Percentiles rank a stretch among this genome's conserved stretches.
phyloP scores from a whole-genome alignment of 2,329 filamentous ascomycete species.

The Aspergillus neotritici region DNA sequence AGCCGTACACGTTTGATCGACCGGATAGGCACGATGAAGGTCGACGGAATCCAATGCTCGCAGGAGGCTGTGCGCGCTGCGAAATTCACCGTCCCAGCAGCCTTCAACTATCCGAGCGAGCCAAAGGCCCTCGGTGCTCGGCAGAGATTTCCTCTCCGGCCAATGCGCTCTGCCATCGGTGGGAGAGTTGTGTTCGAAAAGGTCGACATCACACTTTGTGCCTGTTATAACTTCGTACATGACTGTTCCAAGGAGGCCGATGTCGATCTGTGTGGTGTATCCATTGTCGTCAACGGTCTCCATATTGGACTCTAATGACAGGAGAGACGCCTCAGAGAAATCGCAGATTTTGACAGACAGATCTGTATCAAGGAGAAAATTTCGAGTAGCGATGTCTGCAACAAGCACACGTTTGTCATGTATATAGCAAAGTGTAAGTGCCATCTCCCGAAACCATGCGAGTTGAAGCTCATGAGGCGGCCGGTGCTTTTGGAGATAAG shows the following conservation, averaged over 20 bases:
- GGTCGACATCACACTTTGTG: slow-evolving; percentile 19
- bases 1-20: no score
- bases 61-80: neutral
- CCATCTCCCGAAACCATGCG: slow-evolving; percentile 21
- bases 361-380: slow-evolving; percentile 25
- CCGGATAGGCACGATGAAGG: neutral
- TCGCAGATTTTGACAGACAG: slow-evolving; percentile 25
- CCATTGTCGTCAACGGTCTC: slow-evolving; percentile 22
- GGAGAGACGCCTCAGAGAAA: slow-evolving; percentile 22
- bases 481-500: slow-evolving; percentile 15
- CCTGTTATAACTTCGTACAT: slow-evolving; percentile 27
- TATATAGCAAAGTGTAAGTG: slow-evolving; percentile 19
- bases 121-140: slow-evolving; percentile 21
- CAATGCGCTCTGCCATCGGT: slow-evolving; percentile 11
- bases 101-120: slow-evolving; percentile 22
- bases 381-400: slow-evolving; percentile 25
- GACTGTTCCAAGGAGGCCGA: slow-evolving; percentile 27
- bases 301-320: slow-evolving; percentile 22
- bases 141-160: slow-evolving; percentile 20
- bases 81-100: slow-evolving; percentile 15
- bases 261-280: slow-evolving; percentile 24
- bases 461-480: slow-evolving; percentile 19
- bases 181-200: slow-evolving; percentile 16
- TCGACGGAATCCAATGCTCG: neutral
- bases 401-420: slow-evolving; percentile 24